A percentile compares a stretch with the other conserved stretches of the same genome.
phyloP scores from a whole-genome alignment of 2,329 filamentous ascomycete genomes.

The Arthroderma sp. region DNA sequence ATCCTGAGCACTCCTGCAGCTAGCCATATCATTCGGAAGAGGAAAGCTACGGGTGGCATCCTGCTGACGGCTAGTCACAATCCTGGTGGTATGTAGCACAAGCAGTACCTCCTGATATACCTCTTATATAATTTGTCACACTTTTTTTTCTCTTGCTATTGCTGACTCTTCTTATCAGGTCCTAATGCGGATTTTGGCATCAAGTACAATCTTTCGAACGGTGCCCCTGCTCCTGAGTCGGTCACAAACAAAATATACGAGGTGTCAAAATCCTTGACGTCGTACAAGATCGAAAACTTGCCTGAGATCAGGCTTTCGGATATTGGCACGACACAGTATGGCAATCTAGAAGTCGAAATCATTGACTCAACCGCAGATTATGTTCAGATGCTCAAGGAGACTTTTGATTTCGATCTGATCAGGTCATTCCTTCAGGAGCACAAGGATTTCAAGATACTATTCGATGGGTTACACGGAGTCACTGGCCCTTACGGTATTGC shows the following conservation, averaged over 20 bases:
- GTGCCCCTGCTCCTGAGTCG: constrained; percentile 85
- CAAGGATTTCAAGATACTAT: constrained; percentile 89
- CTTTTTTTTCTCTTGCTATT: not conserved
- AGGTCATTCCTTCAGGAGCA: constrained; percentile 80
- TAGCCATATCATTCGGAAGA: constrained; percentile 88
- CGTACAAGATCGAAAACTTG: constrained; percentile 84
- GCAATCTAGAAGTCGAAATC: constrained; percentile 81
- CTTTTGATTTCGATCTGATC: constrained; percentile 96
- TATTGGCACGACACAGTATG: constrained; percentile 74
- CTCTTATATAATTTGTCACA: not conserved
- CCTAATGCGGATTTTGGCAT: constrained; percentile 95
- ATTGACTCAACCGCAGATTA: constrained; percentile 91
- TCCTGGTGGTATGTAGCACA: constrained; percentile 61
- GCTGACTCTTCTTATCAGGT: constrained; percentile 37
- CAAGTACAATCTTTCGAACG: constrained; percentile 98
- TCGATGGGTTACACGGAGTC: constrained; percentile 87
- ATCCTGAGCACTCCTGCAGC: constrained; percentile 94
- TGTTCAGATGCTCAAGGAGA: constrained; percentile 88
- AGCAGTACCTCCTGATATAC: too few species aligned
- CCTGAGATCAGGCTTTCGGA: constrained; percentile 72
- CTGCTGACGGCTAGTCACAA: constrained; percentile 96
- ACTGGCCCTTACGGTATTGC: constrained; percentile 89
- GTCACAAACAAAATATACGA: constrained; percentile 98
- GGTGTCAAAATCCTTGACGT: constrained; percentile 73
- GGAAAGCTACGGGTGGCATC: constrained; percentile 91